A percentile compares a stretch with the other conserved stretches of the same genome.
Evolutionary conservation across 2,329 filamentous ascomycete genomes (phyloP).

Genomic region (Cryphonectria carpinicola): DNA sequence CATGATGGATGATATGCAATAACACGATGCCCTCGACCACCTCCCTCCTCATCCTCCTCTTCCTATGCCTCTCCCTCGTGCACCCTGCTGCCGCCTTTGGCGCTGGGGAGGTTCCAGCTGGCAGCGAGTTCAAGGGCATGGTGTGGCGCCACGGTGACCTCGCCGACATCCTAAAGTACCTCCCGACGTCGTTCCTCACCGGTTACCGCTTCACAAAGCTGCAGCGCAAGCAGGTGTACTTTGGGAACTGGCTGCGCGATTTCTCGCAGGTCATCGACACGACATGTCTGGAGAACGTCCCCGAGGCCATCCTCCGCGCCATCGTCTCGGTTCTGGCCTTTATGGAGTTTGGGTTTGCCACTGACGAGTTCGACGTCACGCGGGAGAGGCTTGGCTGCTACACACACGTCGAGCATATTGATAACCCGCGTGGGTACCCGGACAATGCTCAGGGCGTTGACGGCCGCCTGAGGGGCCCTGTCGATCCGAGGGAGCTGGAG

Average conservation of each 20-base stretch:
- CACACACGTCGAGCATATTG: constrained; percentile 58
- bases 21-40: constrained; percentile 21
- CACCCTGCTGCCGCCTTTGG: constrained; percentile 42
- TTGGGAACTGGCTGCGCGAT: constrained; percentile 42
- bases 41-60: constrained; percentile 13
- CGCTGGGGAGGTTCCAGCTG: constrained; percentile 43
- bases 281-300: constrained; percentile 56
- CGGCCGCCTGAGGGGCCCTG: constrained; percentile 36
- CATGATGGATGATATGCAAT: constrained; percentile 7
- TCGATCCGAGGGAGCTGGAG: constrained; percentile 37
- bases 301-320: constrained; percentile 56
- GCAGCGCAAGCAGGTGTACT: constrained; percentile 43
- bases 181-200: constrained; percentile 44
- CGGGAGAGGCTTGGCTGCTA: constrained; percentile 53
- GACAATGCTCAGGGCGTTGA: constrained; percentile 38
- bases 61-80: constrained; percentile 34
- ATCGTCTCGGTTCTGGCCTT: constrained; percentile 59
- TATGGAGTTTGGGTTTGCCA: constrained; percentile 60
- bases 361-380: constrained; percentile 60
- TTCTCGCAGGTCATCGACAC: constrained; percentile 60
- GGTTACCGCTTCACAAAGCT: constrained; percentile 44
- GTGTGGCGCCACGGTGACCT: constrained; percentile 48
- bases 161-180: constrained; percentile 42
- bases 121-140: constrained; percentile 45
- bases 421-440: constrained; percentile 46